Evolutionary conservation across 495 filamentous ascomycete genomes (phyloP).

Genomic region (Peziza echinospora): DNA sequence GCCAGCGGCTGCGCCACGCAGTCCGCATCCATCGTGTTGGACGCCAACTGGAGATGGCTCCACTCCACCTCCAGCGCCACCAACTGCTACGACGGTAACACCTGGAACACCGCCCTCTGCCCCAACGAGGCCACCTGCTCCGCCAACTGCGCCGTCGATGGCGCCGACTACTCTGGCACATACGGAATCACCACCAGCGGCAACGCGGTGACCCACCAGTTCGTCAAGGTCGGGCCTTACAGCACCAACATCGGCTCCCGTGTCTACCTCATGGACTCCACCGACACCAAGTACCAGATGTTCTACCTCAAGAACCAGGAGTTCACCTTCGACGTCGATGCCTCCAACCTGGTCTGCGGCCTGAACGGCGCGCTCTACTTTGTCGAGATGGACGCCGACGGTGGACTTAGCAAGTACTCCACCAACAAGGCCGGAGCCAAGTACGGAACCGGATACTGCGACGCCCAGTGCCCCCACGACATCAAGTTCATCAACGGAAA

Average conservation of each 20-base stretch:
- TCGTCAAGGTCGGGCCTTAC: conserved; percentile 24
- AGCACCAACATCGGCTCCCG: conserved; percentile 34
- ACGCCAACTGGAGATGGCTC: conserved; percentile 44
- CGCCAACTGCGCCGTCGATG: conserved; percentile 37
- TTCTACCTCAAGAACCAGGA: conserved; percentile 39
- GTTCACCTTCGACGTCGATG: conserved; percentile 47
- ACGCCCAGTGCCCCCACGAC: conserved; percentile 46
- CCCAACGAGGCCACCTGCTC: conserved; percentile 33
- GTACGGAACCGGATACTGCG: conserved; percentile 60
- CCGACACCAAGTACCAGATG: conserved; percentile 35
- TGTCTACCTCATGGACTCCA: conserved; percentile 34
- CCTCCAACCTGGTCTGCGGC: conserved; percentile 42
- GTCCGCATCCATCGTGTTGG: conserved; percentile 35
- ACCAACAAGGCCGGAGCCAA: conserved; percentile 45
- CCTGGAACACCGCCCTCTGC: conserved; percentile 35
- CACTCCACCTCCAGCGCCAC: conserved; percentile 30
- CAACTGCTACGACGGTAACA: conserved; percentile 45
- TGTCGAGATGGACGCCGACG: conserved; percentile 40
- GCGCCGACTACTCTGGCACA: conserved; percentile 32
- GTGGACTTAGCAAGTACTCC: conserved; percentile 30
- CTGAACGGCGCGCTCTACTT: conserved; percentile 55
- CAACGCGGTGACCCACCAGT: conserved; percentile 32
- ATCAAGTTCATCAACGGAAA: conserved; percentile 49
- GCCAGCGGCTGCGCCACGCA: conserved; percentile 29
- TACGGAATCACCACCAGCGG: conserved; percentile 37